phyloP scores from a whole-genome alignment of 2,329 filamentous ascomycete genomes.

The Colletotrichum tanaceti region DNA sequence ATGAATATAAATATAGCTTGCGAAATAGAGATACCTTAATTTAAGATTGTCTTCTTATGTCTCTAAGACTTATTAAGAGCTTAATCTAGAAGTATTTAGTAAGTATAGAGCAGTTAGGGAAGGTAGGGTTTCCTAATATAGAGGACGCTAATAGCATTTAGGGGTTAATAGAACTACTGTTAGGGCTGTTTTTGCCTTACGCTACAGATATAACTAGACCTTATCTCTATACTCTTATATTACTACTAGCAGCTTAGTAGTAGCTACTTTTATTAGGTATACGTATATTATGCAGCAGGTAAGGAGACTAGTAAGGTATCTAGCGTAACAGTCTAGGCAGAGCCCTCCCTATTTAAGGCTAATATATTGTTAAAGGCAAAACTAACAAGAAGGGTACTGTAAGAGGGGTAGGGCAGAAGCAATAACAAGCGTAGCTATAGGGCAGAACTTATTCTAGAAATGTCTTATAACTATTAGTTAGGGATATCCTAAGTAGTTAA shows the following conservation, averaged over 20 bases:
- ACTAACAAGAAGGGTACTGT: neutral
- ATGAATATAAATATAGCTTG: too few relatives aligned
- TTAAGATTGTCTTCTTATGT: too few relatives aligned
- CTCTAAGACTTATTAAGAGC: too few relatives aligned
- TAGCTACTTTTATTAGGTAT: neutral
- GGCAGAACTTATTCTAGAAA: conserved; percentile 1
- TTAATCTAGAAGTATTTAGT: too few relatives aligned
- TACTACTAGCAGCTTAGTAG: neutral
- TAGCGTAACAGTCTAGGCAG: neutral
- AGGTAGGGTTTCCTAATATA: too few relatives aligned
- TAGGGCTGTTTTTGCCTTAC: neutral
- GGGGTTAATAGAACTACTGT: neutral
- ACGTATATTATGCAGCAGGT: neutral
- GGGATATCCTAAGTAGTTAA: too few relatives aligned
- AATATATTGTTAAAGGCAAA: conserved; percentile 6
- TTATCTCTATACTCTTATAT: conserved; percentile 3
- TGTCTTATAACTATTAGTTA: neutral
- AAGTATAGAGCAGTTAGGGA: too few relatives aligned
- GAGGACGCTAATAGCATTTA: neutral
- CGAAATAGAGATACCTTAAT: too few relatives aligned
- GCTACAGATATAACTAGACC: neutral
- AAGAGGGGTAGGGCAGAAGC: conserved; percentile 8
- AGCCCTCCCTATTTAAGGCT: neutral
- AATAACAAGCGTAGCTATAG: conserved; percentile 3
- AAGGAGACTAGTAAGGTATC: neutral